Evolutionary conservation across 2,329 filamentous ascomycete genomes (phyloP).

Genomic region (Monosporascus sp.): DNA sequence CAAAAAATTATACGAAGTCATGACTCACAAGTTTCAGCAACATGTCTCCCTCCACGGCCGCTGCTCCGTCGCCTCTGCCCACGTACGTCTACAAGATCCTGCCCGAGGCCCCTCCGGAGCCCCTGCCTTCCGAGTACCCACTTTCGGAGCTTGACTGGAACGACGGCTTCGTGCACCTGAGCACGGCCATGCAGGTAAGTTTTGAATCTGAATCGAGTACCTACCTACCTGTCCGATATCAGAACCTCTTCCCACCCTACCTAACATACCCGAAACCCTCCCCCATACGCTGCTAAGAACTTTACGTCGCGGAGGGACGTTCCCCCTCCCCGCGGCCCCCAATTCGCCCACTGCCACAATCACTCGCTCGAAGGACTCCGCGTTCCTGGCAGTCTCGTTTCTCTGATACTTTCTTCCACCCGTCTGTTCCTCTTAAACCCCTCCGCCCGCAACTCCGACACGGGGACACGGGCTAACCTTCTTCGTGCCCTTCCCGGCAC

Average conservation of each 20-base stretch:
- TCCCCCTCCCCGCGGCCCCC: too few relatives aligned
- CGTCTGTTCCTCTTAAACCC: background rate
- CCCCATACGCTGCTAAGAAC: background rate
- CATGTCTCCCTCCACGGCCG: background rate
- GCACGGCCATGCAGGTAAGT: slow-evolving; percentile 48
- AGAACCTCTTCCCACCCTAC: background rate
- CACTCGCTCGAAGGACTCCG: background rate
- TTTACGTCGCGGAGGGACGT: too few relatives aligned
- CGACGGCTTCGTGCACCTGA: slow-evolving; percentile 59
- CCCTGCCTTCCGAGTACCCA: slow-evolving; percentile 49
- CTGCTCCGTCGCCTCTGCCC: slow-evolving; percentile 26
- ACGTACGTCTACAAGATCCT: slow-evolving; percentile 57
- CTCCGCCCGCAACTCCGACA: background rate
- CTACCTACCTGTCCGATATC: background rate
- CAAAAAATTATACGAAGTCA: too few relatives aligned
- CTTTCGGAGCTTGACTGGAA: slow-evolving; percentile 54
- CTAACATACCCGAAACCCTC: background rate
- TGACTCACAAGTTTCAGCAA: background rate
- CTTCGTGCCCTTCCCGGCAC: background rate
- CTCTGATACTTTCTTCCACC: background rate
- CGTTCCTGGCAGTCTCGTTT: too few relatives aligned
- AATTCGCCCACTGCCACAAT: background rate
- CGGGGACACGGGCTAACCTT: background rate
- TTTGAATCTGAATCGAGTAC: background rate
- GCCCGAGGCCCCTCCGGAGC: slow-evolving; percentile 44